Evolutionary conservation across 371 early-diverging fungal genomes (phyloP).

Genomic region (Caulochytrium protostelioides): DNA sequence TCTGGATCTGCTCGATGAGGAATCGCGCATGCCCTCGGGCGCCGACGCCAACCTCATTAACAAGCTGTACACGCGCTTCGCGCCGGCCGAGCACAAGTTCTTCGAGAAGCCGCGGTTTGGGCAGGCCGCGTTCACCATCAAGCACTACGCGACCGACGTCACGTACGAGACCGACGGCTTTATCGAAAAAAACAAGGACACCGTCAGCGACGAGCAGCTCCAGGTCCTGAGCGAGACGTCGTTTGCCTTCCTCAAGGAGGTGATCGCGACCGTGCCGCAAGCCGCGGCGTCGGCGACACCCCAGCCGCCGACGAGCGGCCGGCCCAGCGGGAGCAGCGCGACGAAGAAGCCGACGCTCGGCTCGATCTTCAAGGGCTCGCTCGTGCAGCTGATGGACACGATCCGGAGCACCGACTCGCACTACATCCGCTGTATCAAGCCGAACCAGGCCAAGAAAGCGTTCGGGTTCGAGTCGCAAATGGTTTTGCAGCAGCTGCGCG

Average conservation of each 20-base stretch:
- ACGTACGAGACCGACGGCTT: slow-evolving; percentile 83
- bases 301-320: slow-evolving; percentile 4
- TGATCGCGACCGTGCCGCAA: slow-evolving; percentile 14
- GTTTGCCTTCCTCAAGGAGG: slow-evolving; percentile 52
- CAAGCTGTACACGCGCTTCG: slow-evolving; percentile 62
- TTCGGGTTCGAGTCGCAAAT: slow-evolving; percentile 75
- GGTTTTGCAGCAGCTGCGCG: slow-evolving; percentile 87
- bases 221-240: slow-evolving; percentile 40
- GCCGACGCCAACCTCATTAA: slow-evolving; percentile 57
- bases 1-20: slow-evolving; percentile 86
- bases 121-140: slow-evolving; percentile 52
- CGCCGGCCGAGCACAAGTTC: slow-evolving; percentile 42
- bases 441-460: slow-evolving; percentile 76
- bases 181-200: slow-evolving; percentile 96
- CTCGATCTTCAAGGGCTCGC: slow-evolving; percentile 60
- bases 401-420: slow-evolving; percentile 66
- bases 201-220: slow-evolving; percentile 79
- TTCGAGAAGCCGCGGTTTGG: slow-evolving; percentile 80
- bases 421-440: slow-evolving; percentile 96
- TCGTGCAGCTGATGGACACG: slow-evolving; percentile 79
- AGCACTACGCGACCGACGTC: slow-evolving; percentile 82
- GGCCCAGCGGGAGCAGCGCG: slow-evolving; percentile 4
- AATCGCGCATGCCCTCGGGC: slow-evolving; percentile 76
- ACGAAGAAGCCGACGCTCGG: slow-evolving; percentile 62
- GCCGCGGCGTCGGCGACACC: slow-evolving; percentile 28